phyloP scores from a whole-genome alignment of 495 filamentous ascomycete genomes.

The Sabuloglossum arenarium region DNA sequence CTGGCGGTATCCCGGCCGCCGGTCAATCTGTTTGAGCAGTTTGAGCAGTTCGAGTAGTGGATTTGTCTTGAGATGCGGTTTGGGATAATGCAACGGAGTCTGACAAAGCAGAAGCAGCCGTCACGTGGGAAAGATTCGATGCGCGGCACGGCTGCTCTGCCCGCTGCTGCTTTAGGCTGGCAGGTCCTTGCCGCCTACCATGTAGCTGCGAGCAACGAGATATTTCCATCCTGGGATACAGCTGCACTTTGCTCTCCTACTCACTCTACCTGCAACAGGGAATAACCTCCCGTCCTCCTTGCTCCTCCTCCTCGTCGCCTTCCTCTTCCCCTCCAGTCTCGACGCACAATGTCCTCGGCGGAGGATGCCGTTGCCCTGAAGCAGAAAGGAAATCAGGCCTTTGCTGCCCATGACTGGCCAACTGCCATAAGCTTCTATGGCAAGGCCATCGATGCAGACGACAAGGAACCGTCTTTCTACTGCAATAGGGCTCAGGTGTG shows the following conservation, averaged over 20 bases:
- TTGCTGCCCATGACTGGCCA: slow-evolving; percentile 72
- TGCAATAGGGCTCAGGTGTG: slow-evolving; percentile 81
- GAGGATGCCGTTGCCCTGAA: slow-evolving; percentile 66
- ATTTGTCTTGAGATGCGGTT: no score
- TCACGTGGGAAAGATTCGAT: no score
- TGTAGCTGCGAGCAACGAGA: no score
- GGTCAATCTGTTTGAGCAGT: no score
- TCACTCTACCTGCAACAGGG: neutral
- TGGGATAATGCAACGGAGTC: no score
- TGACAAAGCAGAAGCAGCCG: neutral
- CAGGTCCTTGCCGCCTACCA: no score
- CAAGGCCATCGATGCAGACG: slow-evolving; percentile 72
- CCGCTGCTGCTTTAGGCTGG: no score
- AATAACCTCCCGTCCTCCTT: slow-evolving; percentile 3
- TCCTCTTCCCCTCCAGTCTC: slow-evolving; percentile 2
- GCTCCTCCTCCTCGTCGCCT: slow-evolving; percentile 4
- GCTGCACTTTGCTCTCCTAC: neutral
- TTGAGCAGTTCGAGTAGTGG: no score
- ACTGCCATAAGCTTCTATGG: slow-evolving; percentile 70
- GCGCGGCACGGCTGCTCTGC: no score
- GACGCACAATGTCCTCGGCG: slow-evolving; percentile 21
- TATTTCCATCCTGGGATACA: no score
- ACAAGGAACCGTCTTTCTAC: slow-evolving; percentile 72
- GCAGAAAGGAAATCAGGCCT: slow-evolving; percentile 85
- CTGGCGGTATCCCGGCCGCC: neutral